phyloP scores from a whole-genome alignment of 441 rosid genomes.

The Euphorbia neoarborescens region DNA sequence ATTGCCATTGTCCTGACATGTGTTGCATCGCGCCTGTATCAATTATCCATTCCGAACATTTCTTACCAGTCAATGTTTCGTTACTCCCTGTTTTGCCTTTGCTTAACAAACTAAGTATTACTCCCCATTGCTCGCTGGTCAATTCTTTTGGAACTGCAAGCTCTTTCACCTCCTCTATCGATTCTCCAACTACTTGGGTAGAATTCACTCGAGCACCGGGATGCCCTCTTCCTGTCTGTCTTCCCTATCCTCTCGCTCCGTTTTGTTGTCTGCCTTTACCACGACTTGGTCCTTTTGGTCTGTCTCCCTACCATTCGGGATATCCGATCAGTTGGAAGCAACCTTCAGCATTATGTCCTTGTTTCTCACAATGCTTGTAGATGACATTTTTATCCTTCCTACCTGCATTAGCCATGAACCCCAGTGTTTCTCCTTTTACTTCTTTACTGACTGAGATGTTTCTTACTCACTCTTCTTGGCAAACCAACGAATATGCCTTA shows the following conservation, averaged over 20 bases:
- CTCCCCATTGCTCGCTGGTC: neutral
- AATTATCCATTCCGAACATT: neutral
- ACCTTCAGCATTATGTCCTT: neutral
- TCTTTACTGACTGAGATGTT: neutral
- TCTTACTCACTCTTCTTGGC: neutral
- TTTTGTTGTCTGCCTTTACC: too few species aligned
- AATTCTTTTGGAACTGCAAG: neutral
- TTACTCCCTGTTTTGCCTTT: neutral
- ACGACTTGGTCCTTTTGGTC: neutral
- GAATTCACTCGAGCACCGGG: neutral
- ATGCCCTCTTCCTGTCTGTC: too few species aligned
- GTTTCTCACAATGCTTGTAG: neutral
- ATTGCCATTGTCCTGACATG: neutral
- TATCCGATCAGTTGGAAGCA: neutral
- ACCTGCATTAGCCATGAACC: neutral
- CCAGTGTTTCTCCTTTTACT: neutral
- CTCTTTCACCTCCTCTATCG: neutral
- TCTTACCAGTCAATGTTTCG: neutral
- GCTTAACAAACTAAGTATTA: neutral
- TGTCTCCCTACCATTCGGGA: neutral
- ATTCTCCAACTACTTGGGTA: neutral
- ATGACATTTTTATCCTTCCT: neutral
- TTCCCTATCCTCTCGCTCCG: neutral
- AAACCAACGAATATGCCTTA: neutral
- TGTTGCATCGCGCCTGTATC: neutral